Evolutionary conservation across 2,329 filamentous ascomycete genomes (phyloP).

Genomic region (Aspergillus sp.): DNA sequence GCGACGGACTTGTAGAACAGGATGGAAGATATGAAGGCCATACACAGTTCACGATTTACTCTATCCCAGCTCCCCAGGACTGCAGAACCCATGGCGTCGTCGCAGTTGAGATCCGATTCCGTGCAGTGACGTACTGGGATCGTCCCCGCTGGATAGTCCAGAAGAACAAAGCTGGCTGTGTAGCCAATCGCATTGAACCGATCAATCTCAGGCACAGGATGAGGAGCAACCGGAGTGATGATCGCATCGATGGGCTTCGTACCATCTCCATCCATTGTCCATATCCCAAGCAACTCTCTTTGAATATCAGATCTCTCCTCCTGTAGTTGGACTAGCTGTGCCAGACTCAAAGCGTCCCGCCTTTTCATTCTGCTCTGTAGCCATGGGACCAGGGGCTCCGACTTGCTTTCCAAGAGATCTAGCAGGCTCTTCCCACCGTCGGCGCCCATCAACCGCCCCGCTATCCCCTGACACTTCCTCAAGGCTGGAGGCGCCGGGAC

Average conservation of each 20-base stretch:
- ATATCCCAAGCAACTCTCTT: slow-evolving; percentile 55
- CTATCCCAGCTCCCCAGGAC: slow-evolving; percentile 58
- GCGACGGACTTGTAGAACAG: neutral
- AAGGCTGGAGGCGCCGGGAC: slow-evolving; percentile 54
- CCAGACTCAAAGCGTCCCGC: slow-evolving; percentile 46
- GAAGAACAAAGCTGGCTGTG: slow-evolving; percentile 58
- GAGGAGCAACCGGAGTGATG: slow-evolving; percentile 62
- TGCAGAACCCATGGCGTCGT: slow-evolving; percentile 42
- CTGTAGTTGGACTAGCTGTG: slow-evolving; percentile 52
- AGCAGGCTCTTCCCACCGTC: slow-evolving; percentile 58
- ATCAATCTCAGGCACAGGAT: slow-evolving; percentile 62
- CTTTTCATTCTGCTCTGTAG: slow-evolving; percentile 51
- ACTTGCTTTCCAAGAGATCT: slow-evolving; percentile 53
- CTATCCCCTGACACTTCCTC: slow-evolving; percentile 54
- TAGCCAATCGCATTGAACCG: slow-evolving; percentile 62
- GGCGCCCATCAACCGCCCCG: slow-evolving; percentile 57
- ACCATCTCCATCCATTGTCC: slow-evolving; percentile 36
- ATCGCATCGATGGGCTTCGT: slow-evolving; percentile 60
- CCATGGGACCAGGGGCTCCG: slow-evolving; percentile 61
- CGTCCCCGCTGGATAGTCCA: slow-evolving; percentile 60
- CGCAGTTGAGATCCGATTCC: slow-evolving; percentile 49
- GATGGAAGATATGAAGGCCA: slow-evolving; percentile 19
- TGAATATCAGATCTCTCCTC: slow-evolving; percentile 53
- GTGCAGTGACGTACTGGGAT: slow-evolving; percentile 54
- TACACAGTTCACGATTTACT: slow-evolving; percentile 58